phyloP scores from a whole-genome alignment of 2,329 filamentous ascomycete genomes.

The Fusarium nanum region DNA sequence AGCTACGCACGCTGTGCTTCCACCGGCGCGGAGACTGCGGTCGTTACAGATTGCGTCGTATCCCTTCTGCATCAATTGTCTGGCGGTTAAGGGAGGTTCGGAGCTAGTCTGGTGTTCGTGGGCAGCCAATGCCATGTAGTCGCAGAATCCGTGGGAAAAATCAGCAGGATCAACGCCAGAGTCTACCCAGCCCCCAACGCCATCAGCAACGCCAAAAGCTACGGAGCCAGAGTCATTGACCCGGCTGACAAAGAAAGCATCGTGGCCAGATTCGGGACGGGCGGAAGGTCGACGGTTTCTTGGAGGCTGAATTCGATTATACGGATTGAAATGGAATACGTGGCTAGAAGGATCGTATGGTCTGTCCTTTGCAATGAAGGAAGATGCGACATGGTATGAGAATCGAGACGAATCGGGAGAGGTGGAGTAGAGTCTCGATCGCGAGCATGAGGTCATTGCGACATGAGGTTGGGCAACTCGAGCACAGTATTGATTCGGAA shows the following conservation, averaged over 20 bases:
- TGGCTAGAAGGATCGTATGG: constrained; percentile 75
- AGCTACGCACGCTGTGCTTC: constrained; percentile 92
- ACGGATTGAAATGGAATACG: constrained; percentile 78
- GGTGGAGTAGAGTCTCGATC: constrained; percentile 43
- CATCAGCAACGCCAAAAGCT: constrained; percentile 91
- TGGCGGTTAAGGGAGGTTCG: constrained; percentile 65
- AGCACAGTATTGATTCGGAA: constrained; percentile 22
- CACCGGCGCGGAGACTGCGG: constrained; percentile 79
- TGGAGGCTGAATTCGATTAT: constrained; percentile 67
- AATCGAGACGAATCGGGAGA: constrained; percentile 55
- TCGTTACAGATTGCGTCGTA: constrained; percentile 87
- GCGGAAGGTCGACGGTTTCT: constrained; percentile 50
- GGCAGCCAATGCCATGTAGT: constrained; percentile 87
- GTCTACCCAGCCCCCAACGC: constrained; percentile 94
- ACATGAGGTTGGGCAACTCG: constrained; percentile 21
- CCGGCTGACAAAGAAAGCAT: constrained; percentile 92
- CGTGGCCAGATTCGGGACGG: constrained; percentile 86
- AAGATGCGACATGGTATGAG: constrained; percentile 78
- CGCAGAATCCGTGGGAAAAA: constrained; percentile 93
- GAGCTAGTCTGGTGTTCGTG: constrained; percentile 62
- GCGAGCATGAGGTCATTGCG: constrained; percentile 33
- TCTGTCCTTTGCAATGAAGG: constrained; percentile 78
- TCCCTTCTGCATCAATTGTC: constrained; percentile 80
- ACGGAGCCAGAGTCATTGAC: constrained; percentile 78
- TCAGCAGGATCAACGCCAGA: constrained; percentile 93